phyloP scores from a whole-genome alignment of 768 basidiomycete genomes.

The Rhodotorula graminis region DNA sequence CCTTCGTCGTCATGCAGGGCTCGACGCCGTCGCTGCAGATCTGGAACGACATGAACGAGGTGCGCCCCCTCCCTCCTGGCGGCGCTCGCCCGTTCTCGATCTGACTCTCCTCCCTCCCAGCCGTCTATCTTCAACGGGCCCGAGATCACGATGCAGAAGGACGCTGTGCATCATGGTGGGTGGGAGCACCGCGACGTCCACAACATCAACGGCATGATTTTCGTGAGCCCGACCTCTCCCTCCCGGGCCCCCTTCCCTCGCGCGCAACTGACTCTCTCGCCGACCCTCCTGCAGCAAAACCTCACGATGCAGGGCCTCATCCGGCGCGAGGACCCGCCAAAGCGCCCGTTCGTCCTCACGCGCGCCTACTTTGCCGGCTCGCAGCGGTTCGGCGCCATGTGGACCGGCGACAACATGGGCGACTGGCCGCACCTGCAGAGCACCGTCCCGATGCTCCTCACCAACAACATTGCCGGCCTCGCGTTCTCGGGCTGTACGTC shows the following conservation, averaged over 20 bases:
- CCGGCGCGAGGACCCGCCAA: constrained; percentile 65
- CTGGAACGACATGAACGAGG: constrained; percentile 99
- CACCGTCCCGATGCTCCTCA: constrained; percentile 85
- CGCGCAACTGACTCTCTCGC: neutral
- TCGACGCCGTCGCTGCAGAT: constrained; percentile 78
- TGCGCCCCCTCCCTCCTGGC: constrained; percentile 42
- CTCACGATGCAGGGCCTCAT: constrained; percentile 73
- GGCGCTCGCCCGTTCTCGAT: neutral
- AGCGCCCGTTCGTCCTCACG: constrained; percentile 90
- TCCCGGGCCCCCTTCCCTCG: neutral
- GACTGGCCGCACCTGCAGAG: constrained; percentile 97
- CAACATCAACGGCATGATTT: constrained; percentile 94
- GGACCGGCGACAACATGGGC: constrained; percentile 97
- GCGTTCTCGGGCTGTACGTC: constrained; percentile 80
- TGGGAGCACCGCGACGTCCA: constrained; percentile 99
- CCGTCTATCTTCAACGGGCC: constrained; percentile 99
- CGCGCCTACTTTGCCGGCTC: constrained; percentile 93
- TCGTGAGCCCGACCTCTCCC: constrained; percentile 44
- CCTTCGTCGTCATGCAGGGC: constrained; percentile 40
- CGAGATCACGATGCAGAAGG: constrained; percentile 77
- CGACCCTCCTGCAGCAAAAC: constrained; percentile 59
- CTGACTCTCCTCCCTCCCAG: constrained; percentile 48
- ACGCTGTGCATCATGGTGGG: constrained; percentile 77
- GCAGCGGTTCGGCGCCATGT: constrained; percentile 92
- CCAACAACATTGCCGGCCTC: constrained; percentile 84